A percentile compares a stretch with the other conserved stretches of the same genome.
Conservation (phyloP, 139 green algal species). For the Volvox reticuliferus region DNA sequence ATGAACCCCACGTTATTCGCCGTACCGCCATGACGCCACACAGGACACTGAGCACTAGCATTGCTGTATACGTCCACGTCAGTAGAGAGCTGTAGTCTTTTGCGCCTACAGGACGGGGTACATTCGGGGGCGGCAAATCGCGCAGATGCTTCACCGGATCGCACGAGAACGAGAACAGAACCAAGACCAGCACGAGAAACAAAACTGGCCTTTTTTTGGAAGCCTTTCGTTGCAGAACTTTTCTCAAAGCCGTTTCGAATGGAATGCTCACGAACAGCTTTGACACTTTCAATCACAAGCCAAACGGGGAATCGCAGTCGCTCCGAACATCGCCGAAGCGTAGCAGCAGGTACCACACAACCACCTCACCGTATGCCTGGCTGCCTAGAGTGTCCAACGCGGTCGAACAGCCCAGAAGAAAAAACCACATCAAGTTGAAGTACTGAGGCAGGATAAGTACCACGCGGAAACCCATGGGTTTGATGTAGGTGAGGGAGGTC, state of each 20-base stretch:
- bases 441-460: slow-evolving; percentile 27
- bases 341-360: background rate
- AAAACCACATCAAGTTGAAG: slow-evolving; percentile 57
- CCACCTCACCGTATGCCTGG: slow-evolving; percentile 57
- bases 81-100: slow-evolving; percentile 50
- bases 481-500: background rate
- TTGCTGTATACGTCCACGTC: slow-evolving; percentile 47
- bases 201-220: too few species aligned
- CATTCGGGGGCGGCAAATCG: too few species aligned
- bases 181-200: too few species aligned
- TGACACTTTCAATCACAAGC: too few species aligned
- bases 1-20: background rate
- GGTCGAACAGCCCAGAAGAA: slow-evolving; percentile 59
- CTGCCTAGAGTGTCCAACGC: slow-evolving; percentile 61
- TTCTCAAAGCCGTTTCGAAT: too few species aligned
- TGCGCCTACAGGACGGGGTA: background rate
- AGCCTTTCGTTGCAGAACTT: too few species aligned
- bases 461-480: background rate
- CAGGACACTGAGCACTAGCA: slow-evolving; percentile 32
- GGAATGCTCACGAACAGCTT: too few species aligned
- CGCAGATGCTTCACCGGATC: too few species aligned
- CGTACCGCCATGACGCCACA: slow-evolving; percentile 39
- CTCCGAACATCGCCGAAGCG: too few species aligned
- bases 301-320: too few species aligned
- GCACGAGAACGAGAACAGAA: too few species aligned